These are phyloP conservation scores for Lachancea thermotolerans DNA, from an alignment of 805 yeast genomes.

Conservation along the genomic window DNA sequence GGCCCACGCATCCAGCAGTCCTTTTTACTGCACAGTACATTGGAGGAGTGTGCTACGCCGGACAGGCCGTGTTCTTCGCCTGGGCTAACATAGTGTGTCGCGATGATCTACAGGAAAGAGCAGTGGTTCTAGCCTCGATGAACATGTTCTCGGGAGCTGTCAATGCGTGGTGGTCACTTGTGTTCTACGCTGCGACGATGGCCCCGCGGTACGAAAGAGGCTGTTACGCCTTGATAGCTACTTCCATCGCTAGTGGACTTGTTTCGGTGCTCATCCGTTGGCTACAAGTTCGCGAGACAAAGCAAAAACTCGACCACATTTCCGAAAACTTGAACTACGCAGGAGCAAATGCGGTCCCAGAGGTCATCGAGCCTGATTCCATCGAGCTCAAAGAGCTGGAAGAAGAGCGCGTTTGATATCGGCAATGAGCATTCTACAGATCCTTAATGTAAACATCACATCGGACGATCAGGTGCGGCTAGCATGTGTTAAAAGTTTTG, in stretches of 20 bases:
- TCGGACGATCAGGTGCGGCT: no score
- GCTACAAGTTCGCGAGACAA: constrained; percentile 35
- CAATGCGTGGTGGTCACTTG: constrained; percentile 51
- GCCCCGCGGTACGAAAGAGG: constrained; percentile 46
- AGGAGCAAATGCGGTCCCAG: not conserved
- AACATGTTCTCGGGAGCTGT: constrained; percentile 51
- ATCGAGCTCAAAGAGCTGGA: not conserved
- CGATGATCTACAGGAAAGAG: constrained; percentile 50
- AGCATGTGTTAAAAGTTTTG: no score
- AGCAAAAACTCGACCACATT: not conserved
- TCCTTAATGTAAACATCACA: no score
- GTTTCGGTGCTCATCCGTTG: constrained; percentile 34
- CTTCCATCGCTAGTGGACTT: constrained; percentile 35
- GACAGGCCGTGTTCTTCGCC: constrained; percentile 48
- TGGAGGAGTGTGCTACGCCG: constrained; percentile 44
- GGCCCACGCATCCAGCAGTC: constrained; percentile 30
- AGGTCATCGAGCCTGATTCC: not conserved
- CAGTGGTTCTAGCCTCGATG: constrained; percentile 53
- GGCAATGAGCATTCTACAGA: no score
- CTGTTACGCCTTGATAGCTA: constrained; percentile 47
- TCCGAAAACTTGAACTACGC: constrained; percentile 1
- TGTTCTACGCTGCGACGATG: constrained; percentile 43
- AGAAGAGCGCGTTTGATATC: not conserved
- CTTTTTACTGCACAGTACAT: constrained; percentile 47
- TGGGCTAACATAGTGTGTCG: constrained; percentile 52